These are phyloP conservation scores for Monotropa hypopitys DNA, from an alignment of 179 eudicot genomes.

Conservation along the genomic window DNA sequence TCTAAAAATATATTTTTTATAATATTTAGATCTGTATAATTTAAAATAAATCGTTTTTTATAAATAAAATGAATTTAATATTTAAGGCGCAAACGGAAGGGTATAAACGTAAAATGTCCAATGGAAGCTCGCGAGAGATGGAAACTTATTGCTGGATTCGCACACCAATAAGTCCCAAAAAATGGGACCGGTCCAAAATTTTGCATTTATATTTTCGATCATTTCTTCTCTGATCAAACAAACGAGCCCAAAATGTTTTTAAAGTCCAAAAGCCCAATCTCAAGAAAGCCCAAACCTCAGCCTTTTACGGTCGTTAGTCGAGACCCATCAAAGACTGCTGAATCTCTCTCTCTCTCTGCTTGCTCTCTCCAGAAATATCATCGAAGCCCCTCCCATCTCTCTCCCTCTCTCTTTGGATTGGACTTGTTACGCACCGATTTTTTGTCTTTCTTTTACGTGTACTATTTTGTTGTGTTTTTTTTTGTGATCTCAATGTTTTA, in stretches of 20 bases:
- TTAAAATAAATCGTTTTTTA: too few species aligned
- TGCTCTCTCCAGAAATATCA: background rate
- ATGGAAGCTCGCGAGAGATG: too few species aligned
- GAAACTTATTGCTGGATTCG: too few species aligned
- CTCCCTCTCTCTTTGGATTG: background rate
- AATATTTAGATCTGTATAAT: too few species aligned
- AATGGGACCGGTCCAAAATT: too few species aligned
- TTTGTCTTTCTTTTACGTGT: background rate
- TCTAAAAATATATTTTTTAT: too few species aligned
- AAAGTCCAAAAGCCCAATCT: background rate
- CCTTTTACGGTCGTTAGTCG: background rate
- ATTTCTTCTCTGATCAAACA: too few species aligned
- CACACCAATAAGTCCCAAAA: too few species aligned
- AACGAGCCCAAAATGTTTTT: background rate
- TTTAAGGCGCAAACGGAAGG: too few species aligned
- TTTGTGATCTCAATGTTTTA: slow-evolving; percentile 10
- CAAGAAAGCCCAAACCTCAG: background rate
- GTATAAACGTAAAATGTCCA: too few species aligned
- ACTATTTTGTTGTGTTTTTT: slow-evolving; percentile 1
- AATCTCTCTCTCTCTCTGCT: background rate
- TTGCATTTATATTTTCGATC: too few species aligned
- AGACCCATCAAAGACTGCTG: background rate
- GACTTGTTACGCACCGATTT: background rate
- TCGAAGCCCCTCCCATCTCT: background rate
- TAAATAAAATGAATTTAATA: too few species aligned